Conservation (phyloP, 805 yeast species). For the Wickerhamomyces pijperi region DNA sequence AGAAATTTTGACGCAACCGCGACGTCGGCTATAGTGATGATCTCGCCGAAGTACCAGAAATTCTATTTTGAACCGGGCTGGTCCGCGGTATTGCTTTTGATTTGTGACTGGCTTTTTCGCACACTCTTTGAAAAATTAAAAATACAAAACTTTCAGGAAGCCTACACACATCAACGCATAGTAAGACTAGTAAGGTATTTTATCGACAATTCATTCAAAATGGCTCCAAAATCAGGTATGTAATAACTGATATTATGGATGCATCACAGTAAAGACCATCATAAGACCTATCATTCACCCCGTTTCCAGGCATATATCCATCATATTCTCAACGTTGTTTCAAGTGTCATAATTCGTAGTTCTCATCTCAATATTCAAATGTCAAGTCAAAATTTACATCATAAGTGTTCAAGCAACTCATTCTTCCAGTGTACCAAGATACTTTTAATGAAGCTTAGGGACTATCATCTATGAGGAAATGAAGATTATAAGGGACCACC, state of each 20-base stretch:
- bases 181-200: neutral
- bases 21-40: neutral
- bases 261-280: neutral
- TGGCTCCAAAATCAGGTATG: conserved; percentile 49
- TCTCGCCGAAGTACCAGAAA: too few species aligned
- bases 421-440: too few species aligned
- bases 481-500: too few species aligned
- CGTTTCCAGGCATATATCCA: neutral
- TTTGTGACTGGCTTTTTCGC: neutral
- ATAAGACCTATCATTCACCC: neutral
- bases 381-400: too few species aligned
- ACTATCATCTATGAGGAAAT: too few species aligned
- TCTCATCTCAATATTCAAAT: too few species aligned
- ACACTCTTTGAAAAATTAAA: conserved; percentile 6
- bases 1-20: neutral
- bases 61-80: too few species aligned
- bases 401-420: too few species aligned
- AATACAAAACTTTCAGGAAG: conserved; percentile 3
- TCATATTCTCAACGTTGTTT: neutral
- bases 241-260: neutral
- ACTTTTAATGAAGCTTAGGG: too few species aligned
- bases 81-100: too few species aligned
- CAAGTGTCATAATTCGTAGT: neutral
- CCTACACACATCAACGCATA: neutral
- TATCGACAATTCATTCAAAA: conserved; percentile 20